phyloP scores from a whole-genome alignment of 2,329 filamentous ascomycete species.

The Colletotrichum plurivorum region DNA sequence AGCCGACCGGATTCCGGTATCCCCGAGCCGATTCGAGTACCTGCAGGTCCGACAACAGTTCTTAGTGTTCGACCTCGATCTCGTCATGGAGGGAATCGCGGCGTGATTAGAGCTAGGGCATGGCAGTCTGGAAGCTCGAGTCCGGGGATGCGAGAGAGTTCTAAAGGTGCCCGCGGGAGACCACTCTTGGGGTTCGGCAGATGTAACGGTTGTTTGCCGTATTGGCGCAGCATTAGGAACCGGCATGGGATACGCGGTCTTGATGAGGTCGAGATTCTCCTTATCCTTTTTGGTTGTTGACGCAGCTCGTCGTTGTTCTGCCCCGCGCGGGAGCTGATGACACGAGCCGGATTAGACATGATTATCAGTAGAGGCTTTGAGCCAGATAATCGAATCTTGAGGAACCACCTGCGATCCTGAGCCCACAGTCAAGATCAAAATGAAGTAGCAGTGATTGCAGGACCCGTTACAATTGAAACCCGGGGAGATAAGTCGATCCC shows the following conservation, averaged over 20 bases:
- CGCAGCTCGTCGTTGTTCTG: not conserved
- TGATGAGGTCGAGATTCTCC: constrained; percentile 15
- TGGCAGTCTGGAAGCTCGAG: constrained; percentile 21
- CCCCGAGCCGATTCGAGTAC: constrained; percentile 24
- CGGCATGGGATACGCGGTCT: constrained; percentile 33
- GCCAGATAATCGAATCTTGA: constrained; percentile 6
- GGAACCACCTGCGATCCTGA: not conserved
- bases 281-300: not conserved
- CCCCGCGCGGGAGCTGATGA: not conserved
- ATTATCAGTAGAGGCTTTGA: constrained; percentile 2
- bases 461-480: too few species aligned
- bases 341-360: constrained; percentile 5
- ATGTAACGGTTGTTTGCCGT: not conserved
- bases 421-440: too few species aligned
- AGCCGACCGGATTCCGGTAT: constrained; percentile 35
- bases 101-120: not conserved
- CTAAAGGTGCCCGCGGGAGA: constrained; percentile 36
- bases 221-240: constrained; percentile 11
- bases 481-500: too few species aligned
- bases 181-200: not conserved
- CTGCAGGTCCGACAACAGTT: not conserved
- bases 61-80: not conserved
- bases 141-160: constrained; percentile 25
- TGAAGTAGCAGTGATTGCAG: too few species aligned
- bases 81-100: constrained; percentile 16